Conservation (phyloP, 306 rosid species). For the cucumber (Cucumis sativus) region DNA sequence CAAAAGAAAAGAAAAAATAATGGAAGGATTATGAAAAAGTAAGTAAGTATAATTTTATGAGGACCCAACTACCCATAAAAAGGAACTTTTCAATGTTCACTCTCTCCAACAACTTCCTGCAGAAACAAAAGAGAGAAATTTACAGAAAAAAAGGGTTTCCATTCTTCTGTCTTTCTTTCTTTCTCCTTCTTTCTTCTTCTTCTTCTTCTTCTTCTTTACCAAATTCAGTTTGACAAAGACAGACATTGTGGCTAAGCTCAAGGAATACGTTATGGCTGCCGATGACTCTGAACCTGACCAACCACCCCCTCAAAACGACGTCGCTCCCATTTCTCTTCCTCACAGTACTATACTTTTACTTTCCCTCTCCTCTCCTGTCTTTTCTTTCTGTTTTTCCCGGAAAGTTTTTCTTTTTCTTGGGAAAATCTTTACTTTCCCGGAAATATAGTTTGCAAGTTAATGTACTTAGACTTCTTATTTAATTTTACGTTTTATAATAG, state of each 20-base stretch:
- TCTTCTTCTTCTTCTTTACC: not conserved
- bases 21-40: too few species aligned
- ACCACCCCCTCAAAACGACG: conserved; percentile 10
- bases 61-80: too few species aligned
- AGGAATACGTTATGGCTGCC: conserved; percentile 38
- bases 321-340: conserved; percentile 12
- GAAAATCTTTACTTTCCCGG: too few species aligned
- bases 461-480: too few species aligned
- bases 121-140: not conserved
- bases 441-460: too few species aligned
- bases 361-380: not conserved
- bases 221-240: not conserved
- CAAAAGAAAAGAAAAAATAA: too few species aligned
- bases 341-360: conserved; percentile 16
- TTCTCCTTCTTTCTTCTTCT: not conserved
- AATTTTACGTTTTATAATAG: too few species aligned
- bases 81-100: too few species aligned
- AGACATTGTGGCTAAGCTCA: conserved; percentile 20
- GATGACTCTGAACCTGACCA: conserved; percentile 20
- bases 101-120: not conserved
- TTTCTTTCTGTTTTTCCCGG: not conserved
- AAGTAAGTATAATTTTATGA: too few species aligned
- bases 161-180: too few species aligned
- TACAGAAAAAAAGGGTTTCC: not conserved
- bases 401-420: too few species aligned